These are phyloP conservation scores for Colletotrichum sp. DNA, from an alignment of 2,329 filamentous ascomycete genomes.

Conservation along the genomic window DNA sequence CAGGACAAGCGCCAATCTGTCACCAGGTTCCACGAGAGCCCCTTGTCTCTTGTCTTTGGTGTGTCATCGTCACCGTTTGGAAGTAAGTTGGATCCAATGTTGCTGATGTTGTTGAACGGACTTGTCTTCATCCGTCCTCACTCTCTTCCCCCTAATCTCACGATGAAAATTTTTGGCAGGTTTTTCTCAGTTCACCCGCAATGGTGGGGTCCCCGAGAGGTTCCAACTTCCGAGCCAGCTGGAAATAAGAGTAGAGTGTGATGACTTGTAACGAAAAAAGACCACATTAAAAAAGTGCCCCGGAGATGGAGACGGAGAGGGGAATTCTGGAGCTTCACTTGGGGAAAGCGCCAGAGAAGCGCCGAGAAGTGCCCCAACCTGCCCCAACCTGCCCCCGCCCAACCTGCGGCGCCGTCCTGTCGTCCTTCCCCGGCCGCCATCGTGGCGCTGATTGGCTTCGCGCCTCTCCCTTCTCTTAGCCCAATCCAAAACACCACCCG, in stretches of 20 bases:
- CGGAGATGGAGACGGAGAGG: neutral
- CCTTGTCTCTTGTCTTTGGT: neutral
- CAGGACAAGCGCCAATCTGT: conserved; percentile 3
- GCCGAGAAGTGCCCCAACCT: neutral
- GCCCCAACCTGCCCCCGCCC: neutral
- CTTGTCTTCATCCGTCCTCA: neutral
- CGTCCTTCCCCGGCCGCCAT: neutral
- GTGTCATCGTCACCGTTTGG: neutral
- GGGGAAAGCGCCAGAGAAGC: conserved; percentile 22
- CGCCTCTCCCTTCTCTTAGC: neutral
- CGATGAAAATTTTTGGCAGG: neutral
- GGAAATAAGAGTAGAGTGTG: neutral
- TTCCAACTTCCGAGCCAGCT: neutral
- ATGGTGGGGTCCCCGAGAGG: conserved; percentile 12
- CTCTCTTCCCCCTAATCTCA: neutral
- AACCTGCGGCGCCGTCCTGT: neutral
- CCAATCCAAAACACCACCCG: neutral
- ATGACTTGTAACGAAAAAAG: neutral
- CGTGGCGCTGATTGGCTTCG: conserved; percentile 4
- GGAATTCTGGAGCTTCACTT: conserved; percentile 9
- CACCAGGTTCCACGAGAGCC: neutral
- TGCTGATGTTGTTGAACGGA: neutral
- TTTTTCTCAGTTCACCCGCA: neutral
- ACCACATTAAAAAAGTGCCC: neutral
- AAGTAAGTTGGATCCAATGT: neutral